Evolutionary conservation across 2,329 filamentous ascomycete genomes (phyloP), one percentile per base, ranked within the genome.

Genomic region (Monascus ruber): DNA sequence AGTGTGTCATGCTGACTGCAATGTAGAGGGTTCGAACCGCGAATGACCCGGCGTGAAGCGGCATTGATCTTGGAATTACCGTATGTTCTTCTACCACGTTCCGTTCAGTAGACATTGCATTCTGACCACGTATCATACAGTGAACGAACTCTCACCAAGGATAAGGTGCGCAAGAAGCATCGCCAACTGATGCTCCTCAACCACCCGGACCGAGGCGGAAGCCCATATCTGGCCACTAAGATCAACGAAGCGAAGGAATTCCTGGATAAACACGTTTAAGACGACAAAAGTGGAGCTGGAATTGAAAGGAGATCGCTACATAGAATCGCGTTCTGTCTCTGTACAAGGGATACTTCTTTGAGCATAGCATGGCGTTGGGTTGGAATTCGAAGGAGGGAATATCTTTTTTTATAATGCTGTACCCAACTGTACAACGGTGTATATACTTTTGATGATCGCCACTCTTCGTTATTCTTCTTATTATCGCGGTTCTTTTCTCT

Each of bases 201-300:
- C 72, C 91, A 98, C 64, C 91, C 91, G 47, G 91, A 98, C 72
- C 83, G 91, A 58, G 91, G 91, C 49, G 91, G 91, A 31, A 95
- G 87, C 59, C 91, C 91, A 5, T 98, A 96, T 60, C 70, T 98
- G 34, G 91, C 91, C 9, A 95, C 88, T 39, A 98, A 98, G 66
- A 83, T 98, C 60, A 98, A 98, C 67, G 91, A 98, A 64, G 91
- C 91, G 31, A 98, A 98, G 66, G 89, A 96, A 62, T 77, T 96
- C 47, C 62, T 98, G 50, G 91, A 98, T 61, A 95, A 94, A 65
- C 71, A 68, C 38, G 43, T 43, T 25, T 63, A 43, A 51, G 33
- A 17, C 17, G 17, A 38, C 10, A 33, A 6, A 10, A 6, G 31
- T 33, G 6, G 6, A 9, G 6, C 31, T n/a, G 17, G 17, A 3